A percentile compares a stretch with the other conserved stretches of the same genome.
These are phyloP conservation scores for Phytopythium ostracodes DNA, from an alignment of 352 stramenopile species.

Conservation along the genomic window DNA sequence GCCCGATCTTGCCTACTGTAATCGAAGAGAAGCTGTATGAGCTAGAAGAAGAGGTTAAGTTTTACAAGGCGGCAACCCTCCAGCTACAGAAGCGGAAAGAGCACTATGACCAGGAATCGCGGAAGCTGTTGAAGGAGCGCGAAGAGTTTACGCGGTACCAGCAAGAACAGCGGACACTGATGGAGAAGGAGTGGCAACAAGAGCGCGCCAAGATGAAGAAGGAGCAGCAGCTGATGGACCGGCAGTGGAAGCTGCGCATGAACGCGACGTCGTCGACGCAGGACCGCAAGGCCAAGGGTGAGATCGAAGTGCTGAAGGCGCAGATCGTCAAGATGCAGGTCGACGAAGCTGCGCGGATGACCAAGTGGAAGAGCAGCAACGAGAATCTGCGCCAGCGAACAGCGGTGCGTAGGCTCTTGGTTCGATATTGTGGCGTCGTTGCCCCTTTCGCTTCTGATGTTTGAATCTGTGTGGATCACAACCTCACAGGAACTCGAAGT, in stretches of 20 bases:
- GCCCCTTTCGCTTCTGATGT: neutral
- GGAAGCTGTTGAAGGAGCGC: constrained; percentile 47
- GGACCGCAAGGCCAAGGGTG: constrained; percentile 53
- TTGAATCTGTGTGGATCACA: neutral
- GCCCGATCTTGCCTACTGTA: constrained; percentile 42
- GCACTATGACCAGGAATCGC: constrained; percentile 56
- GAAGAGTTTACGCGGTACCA: constrained; percentile 47
- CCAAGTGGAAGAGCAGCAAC: constrained; percentile 64
- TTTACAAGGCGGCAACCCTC: constrained; percentile 81
- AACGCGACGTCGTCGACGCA: constrained; percentile 47
- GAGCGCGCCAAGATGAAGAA: constrained; percentile 74
- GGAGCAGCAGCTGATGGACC: constrained; percentile 60
- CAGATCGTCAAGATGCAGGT: constrained; percentile 82
- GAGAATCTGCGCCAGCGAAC: constrained; percentile 67
- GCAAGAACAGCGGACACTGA: constrained; percentile 44
- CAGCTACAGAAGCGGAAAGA: constrained; percentile 73
- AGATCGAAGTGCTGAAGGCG: constrained; percentile 75
- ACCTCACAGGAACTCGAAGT: constrained; percentile 67
- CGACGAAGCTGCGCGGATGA: constrained; percentile 47
- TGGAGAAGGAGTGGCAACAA: constrained; percentile 66
- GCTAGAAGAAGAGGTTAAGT: constrained; percentile 81
- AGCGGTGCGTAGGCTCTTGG: constrained; percentile 25
- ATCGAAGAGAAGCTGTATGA: constrained; percentile 83
- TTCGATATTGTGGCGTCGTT: neutral
- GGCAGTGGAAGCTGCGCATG: constrained; percentile 69